Base-by-base conservation (phyloP, 106 monocot species). In the Triglochin maritima region DNA sequence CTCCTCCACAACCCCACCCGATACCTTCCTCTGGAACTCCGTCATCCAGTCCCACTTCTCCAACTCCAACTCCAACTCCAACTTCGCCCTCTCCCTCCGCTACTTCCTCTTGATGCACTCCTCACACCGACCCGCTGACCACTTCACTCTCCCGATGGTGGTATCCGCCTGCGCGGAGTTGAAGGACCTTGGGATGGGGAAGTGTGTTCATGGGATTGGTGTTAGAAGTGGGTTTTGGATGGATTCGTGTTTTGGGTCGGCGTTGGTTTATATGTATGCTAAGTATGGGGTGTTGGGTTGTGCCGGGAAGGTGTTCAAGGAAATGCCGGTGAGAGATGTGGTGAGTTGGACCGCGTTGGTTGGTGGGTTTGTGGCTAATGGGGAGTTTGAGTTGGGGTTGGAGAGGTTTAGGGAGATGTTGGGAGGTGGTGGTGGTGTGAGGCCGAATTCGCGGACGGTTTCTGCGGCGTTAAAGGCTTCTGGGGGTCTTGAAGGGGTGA, bases 21-120 rank as follows among this genome's bases (percentile, higher is more conserved):
- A 89, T 65, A 63, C 71, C 16, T 94, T 94, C 73, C 82, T 89
- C 4, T 89, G 86, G 80, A 94, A 94, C 84, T 84, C 89, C 59
- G 47, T 86, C 58, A 78, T 93, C 81, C 74, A 86, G 50, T 15
- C 84, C 71, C 89, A 82, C 53, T 82, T 82, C 71, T 74, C 81
- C 54, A 63, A 79, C 69, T 71, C 62, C 53, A 44, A 71, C 71
- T 74, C 81, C 54, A 63, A 79, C 69, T 71, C 62, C 53, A 44
- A 71, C n/a, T 81, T 74, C 72, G 6, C 50, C 3, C 63, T 43
- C 57, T 63, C 74, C 29, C 70, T 93, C 57, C 56, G 4, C 56
- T 54, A 71, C 49, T 86, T 71, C 71, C n/a, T 42, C 43, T 74
- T 17, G 17, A 89, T 93, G 86, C 81, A 62, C 42, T 63, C 72